phyloP scores from a whole-genome alignment of 129 eudicot species.

The Helichrysum umbraculigerum region DNA sequence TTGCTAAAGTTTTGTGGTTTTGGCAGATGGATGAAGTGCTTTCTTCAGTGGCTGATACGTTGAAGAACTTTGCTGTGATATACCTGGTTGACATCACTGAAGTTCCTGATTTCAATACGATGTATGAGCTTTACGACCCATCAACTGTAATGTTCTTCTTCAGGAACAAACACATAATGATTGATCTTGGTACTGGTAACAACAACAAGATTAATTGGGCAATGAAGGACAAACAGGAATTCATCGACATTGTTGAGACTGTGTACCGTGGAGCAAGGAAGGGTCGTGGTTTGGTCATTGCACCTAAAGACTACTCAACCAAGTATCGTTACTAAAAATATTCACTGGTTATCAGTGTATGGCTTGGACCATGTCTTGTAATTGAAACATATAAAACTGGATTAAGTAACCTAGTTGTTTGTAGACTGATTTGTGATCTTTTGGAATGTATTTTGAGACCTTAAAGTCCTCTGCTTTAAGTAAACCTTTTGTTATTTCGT shows the following conservation, averaged over 20 bases:
- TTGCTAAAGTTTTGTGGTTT: neutral
- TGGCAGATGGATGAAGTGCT: constrained; percentile 82
- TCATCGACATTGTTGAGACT: constrained; percentile 92
- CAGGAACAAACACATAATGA: constrained; percentile 90
- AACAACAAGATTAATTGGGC: constrained; percentile 98
- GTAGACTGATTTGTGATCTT: neutral
- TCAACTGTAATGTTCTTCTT: constrained; percentile 89
- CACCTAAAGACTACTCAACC: constrained; percentile 90
- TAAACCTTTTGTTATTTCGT: neutral
- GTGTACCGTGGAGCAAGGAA: constrained; percentile 92
- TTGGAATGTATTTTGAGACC: constrained; percentile 1
- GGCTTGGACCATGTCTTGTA: neutral
- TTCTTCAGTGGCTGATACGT: constrained; percentile 84
- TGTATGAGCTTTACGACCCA: constrained; percentile 89
- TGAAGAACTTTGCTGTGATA: constrained; percentile 78
- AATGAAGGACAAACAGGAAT: constrained; percentile 90
- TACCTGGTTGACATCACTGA: constrained; percentile 90
- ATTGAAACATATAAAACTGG: neutral
- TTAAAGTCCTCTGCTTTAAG: neutral
- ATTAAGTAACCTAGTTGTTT: neutral
- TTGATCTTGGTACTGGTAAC: constrained; percentile 93
- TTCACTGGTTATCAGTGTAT: neutral
- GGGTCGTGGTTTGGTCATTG: constrained; percentile 87
- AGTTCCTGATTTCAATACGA: constrained; percentile 96
- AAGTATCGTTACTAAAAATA: constrained; percentile 61